Percentiles rank a stretch among this genome's conserved stretches.
Evolutionary conservation across 2,329 filamentous ascomycete species (phyloP).

Genomic region (Emericellopsis cladophorae): DNA sequence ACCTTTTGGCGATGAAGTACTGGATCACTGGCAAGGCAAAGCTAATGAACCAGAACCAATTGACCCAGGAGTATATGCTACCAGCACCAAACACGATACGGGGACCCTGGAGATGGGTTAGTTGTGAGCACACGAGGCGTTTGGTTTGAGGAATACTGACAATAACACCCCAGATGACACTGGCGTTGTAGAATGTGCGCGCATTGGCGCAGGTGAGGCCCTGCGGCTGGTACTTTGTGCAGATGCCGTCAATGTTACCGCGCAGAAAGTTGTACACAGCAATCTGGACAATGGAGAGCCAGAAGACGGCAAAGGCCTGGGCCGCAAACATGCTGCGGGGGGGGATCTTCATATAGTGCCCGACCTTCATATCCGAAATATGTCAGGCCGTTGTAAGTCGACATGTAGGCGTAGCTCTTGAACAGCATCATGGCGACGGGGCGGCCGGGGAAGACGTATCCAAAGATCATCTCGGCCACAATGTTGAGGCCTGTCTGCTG

Average conservation of each 20-base stretch:
- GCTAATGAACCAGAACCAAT: conserved; percentile 45
- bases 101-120: conserved; percentile 7
- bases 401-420: conserved; percentile 51
- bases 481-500: conserved; percentile 64
- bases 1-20: conserved; percentile 33
- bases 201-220: conserved; percentile 44
- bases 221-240: conserved; percentile 30
- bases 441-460: conserved; percentile 61
- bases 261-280: conserved; percentile 25
- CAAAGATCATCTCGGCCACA: conserved; percentile 60
- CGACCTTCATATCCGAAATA: conserved; percentile 32
- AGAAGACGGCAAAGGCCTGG: conserved; percentile 26
- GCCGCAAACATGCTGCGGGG: conserved; percentile 34
- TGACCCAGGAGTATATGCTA: conserved; percentile 31
- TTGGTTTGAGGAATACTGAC: conserved; percentile 9
- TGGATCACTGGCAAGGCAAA: conserved; percentile 32
- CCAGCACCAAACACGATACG: conserved; percentile 19
- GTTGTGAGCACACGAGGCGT: too few species aligned
- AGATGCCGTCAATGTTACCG: conserved; percentile 39
- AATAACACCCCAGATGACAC: conserved; percentile 51
- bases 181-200: conserved; percentile 46
- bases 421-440: conserved; percentile 65
- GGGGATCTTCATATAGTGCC: conserved; percentile 40
- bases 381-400: conserved; percentile 34
- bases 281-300: conserved; percentile 24